Percentiles rank a stretch among this genome's conserved stretches.
phyloP scores from a whole-genome alignment of 768 basidiomycete genomes.

The Leccinum uliginosum region DNA sequence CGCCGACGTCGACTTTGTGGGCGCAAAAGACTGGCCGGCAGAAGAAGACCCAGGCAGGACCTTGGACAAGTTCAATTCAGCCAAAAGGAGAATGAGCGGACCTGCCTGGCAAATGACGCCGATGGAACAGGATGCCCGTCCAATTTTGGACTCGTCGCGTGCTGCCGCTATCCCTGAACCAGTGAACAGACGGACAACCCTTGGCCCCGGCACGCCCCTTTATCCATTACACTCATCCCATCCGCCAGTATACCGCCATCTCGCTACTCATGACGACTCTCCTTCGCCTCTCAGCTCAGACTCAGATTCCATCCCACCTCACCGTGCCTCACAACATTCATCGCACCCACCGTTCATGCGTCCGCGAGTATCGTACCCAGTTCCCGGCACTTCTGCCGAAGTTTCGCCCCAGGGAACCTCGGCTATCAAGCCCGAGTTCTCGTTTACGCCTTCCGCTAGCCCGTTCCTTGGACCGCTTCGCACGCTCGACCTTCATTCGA shows the following conservation, averaged over 20 bases:
- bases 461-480: conserved; percentile 78
- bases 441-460: conserved; percentile 67
- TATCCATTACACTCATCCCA: conserved; percentile 42
- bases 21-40: conserved; percentile 34
- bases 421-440: conserved; percentile 31
- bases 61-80: conserved; percentile 24
- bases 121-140: conserved; percentile 32
- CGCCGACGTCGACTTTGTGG: conserved; percentile 41
- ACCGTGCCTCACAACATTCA: conserved; percentile 26
- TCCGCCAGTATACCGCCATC: conserved; percentile 29
- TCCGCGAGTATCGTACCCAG: conserved; percentile 24
- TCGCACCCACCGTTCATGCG: conserved; percentile 25
- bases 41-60: conserved; percentile 26
- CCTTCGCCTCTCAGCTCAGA: conserved; percentile 71
- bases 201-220: conserved; percentile 24
- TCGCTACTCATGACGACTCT: conserved; percentile 50
- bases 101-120: conserved; percentile 53
- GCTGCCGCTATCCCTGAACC: conserved; percentile 14
- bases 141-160: conserved; percentile 13
- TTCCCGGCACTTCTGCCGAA: conserved; percentile 25
- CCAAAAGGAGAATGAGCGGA: conserved; percentile 48
- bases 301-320: conserved; percentile 41
- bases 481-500: conserved; percentile 69
- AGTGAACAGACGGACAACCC: conserved; percentile 14
- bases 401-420: conserved; percentile 24